These are phyloP conservation scores for Periconia digitata DNA, from an alignment of 2,329 filamentous ascomycete genomes.

Conservation along the genomic window DNA sequence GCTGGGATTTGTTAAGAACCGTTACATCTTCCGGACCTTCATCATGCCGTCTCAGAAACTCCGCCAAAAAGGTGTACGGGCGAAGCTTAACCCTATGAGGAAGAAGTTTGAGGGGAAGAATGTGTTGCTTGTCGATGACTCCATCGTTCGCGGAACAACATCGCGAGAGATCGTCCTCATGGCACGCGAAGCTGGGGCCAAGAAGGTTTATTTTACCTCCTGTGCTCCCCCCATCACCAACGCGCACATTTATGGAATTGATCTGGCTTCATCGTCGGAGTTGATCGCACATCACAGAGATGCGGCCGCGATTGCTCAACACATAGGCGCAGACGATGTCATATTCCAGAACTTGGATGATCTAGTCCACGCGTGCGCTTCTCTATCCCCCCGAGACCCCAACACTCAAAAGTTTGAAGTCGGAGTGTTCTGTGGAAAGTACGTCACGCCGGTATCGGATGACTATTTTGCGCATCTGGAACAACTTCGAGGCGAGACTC, in stretches of 20 bases:
- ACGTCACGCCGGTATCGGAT: slow-evolving; percentile 76
- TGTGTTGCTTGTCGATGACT: slow-evolving; percentile 85
- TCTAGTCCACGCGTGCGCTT: slow-evolving; percentile 75
- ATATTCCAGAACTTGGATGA: slow-evolving; percentile 78
- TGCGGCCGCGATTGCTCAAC: slow-evolving; percentile 61
- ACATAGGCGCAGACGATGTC: slow-evolving; percentile 74
- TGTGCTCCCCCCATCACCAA: slow-evolving; percentile 82
- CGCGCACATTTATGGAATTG: slow-evolving; percentile 84
- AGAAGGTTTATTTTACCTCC: slow-evolving; percentile 78
- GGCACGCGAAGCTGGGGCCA: slow-evolving; percentile 81
- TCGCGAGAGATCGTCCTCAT: slow-evolving; percentile 78
- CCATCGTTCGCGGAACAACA: slow-evolving; percentile 84
- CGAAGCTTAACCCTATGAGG: slow-evolving; percentile 85
- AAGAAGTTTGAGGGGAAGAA: slow-evolving; percentile 80
- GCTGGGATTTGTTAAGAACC: slow-evolving; percentile 85
- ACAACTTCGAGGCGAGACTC: slow-evolving; percentile 68
- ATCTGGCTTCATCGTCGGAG: slow-evolving; percentile 70
- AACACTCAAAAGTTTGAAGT: slow-evolving; percentile 74
- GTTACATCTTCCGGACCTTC: slow-evolving; percentile 85
- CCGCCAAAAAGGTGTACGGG: slow-evolving; percentile 81
- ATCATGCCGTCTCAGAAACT: slow-evolving; percentile 82
- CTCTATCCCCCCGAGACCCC: slow-evolving; percentile 63
- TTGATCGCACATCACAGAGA: slow-evolving; percentile 71
- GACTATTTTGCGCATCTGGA: slow-evolving; percentile 84
- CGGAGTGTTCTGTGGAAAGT: slow-evolving; percentile 87